Conservation (phyloP, 345 rosid species). For the Eucalyptus camaldulensis region DNA sequence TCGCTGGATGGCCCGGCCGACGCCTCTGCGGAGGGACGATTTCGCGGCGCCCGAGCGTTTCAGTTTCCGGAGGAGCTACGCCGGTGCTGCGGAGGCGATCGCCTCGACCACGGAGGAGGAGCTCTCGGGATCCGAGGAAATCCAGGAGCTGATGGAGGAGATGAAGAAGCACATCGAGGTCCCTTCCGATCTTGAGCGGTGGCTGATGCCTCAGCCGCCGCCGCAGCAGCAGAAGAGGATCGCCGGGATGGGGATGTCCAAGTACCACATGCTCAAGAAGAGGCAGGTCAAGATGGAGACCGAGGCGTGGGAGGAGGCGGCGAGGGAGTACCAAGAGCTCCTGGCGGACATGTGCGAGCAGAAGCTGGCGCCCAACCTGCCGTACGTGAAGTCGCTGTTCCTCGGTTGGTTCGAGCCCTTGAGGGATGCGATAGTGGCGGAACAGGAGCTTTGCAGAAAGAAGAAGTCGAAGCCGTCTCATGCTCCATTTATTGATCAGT, state of each 20-base stretch:
- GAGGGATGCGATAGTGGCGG: constrained; percentile 65
- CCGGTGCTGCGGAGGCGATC: constrained; percentile 47
- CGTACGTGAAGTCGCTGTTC: constrained; percentile 74
- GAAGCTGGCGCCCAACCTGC: constrained; percentile 92
- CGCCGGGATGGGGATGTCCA: constrained; percentile 44
- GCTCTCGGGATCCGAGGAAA: constrained; percentile 58
- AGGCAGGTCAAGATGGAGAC: constrained; percentile 86
- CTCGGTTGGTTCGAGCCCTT: constrained; percentile 97
- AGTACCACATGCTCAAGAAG: constrained; percentile 33
- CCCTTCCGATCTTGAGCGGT: background rate
- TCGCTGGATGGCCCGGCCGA: background rate
- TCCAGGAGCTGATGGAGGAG: constrained; percentile 36
- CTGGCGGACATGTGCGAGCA: constrained; percentile 88
- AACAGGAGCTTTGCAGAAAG: constrained; percentile 35
- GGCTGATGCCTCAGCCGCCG: background rate
- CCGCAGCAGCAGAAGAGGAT: constrained; percentile 37
- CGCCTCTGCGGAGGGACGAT: background rate
- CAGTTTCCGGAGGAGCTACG: constrained; percentile 17
- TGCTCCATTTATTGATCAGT: constrained; percentile 33
- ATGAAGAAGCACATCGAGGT: constrained; percentile 22
- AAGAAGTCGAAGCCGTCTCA: constrained; percentile 24
- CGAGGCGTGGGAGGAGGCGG: constrained; percentile 85
- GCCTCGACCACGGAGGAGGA: background rate
- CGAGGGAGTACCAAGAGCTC: constrained; percentile 77
- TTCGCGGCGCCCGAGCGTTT: background rate